Evolutionary conservation across 2,329 filamentous ascomycete genomes (phyloP).

Genomic region (Ambrosiella xylebori): DNA sequence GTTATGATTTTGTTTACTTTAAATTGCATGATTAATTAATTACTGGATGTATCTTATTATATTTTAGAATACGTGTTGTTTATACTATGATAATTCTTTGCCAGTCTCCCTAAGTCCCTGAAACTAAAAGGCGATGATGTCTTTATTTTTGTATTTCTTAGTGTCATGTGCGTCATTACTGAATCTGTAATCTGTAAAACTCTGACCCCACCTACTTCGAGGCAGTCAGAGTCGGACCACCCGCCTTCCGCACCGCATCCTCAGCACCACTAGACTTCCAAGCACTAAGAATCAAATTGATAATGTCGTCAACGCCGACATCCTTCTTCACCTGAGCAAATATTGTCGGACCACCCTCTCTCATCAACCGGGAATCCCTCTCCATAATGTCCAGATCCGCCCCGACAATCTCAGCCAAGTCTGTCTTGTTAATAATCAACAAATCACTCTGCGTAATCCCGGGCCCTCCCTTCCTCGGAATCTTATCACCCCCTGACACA

Average conservation of each 20-base stretch:
- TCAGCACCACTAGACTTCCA: conserved; percentile 83
- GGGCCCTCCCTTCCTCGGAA: conserved; percentile 86
- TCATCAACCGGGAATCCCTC: conserved; percentile 80
- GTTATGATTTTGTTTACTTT: conserved; percentile 1
- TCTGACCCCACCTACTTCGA: conserved; percentile 4
- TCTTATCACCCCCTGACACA: conserved; percentile 89
- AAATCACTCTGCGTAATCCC: conserved; percentile 94
- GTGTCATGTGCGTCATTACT: background rate
- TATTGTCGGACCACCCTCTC: conserved; percentile 86
- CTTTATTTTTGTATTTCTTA: background rate
- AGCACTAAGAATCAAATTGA: conserved; percentile 73
- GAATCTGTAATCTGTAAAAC: background rate
- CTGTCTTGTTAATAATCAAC: conserved; percentile 92
- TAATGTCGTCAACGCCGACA: conserved; percentile 69
- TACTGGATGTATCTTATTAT: background rate
- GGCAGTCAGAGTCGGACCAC: conserved; percentile 40
- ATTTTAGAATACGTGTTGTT: no score
- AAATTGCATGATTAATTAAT: background rate
- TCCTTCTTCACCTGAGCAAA: conserved; percentile 96
- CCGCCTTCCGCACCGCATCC: conserved; percentile 33
- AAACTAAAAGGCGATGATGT: background rate
- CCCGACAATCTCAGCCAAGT: conserved; percentile 76
- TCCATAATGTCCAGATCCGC: conserved; percentile 91
- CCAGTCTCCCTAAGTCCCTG: no score
- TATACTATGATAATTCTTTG: no score